Evolutionary conservation across 352 stramenopile genomes (phyloP), one percentile per base, ranked within the genome.

Genomic region (Saprolegnia parasitica): DNA sequence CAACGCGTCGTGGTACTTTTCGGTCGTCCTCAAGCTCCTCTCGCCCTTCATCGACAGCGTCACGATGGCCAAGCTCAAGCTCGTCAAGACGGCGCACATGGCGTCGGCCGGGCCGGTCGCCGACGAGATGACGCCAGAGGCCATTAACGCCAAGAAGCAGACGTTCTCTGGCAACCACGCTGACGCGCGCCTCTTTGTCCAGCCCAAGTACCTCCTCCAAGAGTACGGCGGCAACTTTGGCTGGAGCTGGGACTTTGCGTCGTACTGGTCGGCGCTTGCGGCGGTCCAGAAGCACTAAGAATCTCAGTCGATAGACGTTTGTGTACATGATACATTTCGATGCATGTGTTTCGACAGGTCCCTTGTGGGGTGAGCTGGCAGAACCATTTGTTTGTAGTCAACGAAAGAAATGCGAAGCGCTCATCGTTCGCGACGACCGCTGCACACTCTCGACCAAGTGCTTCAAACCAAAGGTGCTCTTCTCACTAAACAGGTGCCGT

Each of bases 171-270:
- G 52, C 24, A 60, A 60, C 35, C 4, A 60, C 52, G 20, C 52
- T 9, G 52, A 60, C 9, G 52, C 20, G 11, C 52, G 52, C 24
- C 52, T 60, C 24, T 60, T 42, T 24, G 52, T 60, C 1, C 52
- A 60, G 35, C 52, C 52, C 24, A 60, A 60, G 52, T 60, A 60
- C 52, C 35, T 60, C 24, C 35, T 60, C 11, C 52, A 60, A 24
- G 52, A 60, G 24, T 60, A 60, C 35, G 52, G 52, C 35, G 52
- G 52, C 20, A 24, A 16, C 35, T 60, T 60, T n/a, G 20, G 11
- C 16, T 60, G 52, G 52, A 60, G 24, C 35, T 60, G 52, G 52
- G 9, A 60, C 52, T 60, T 42, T 24, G 16, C 13, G 13, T 24
- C 13, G 35, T 60, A 60, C 52, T 60, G 52, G 52, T 26, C 52